phyloP scores from a whole-genome alignment of 495 filamentous ascomycete species.

The Lentithecium fluviatile region DNA sequence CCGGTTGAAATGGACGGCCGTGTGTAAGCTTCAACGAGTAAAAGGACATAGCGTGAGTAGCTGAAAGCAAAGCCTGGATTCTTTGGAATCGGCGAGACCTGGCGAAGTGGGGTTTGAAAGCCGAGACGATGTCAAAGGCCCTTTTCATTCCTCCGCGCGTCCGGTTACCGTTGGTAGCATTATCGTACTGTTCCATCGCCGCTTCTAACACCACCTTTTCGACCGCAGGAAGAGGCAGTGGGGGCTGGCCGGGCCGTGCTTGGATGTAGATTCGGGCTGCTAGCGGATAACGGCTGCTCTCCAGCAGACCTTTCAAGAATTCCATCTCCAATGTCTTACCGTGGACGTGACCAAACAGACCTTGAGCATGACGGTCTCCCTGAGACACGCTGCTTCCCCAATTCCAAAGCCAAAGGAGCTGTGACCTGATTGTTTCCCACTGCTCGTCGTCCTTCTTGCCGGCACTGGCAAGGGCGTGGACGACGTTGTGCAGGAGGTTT shows the following conservation, averaged over 20 bases:
- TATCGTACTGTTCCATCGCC: slow-evolving; percentile 77
- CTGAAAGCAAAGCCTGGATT: slow-evolving; percentile 68
- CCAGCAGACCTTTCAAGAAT: slow-evolving; percentile 69
- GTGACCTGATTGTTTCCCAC: slow-evolving; percentile 64
- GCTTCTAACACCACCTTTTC: slow-evolving; percentile 65
- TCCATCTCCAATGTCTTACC: slow-evolving; percentile 67
- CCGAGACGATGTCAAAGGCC: slow-evolving; percentile 73
- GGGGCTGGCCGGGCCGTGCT: slow-evolving; percentile 47
- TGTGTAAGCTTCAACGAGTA: slow-evolving; percentile 89
- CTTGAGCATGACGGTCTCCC: slow-evolving; percentile 47
- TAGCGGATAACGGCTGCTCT: slow-evolving; percentile 60
- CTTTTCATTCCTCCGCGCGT: slow-evolving; percentile 79
- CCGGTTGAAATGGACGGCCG: slow-evolving; percentile 87
- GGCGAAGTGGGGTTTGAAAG: slow-evolving; percentile 65
- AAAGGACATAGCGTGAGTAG: slow-evolving; percentile 82
- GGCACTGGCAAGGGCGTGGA: slow-evolving; percentile 52
- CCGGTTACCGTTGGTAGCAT: slow-evolving; percentile 84
- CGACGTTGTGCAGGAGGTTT: slow-evolving; percentile 59
- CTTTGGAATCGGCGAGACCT: slow-evolving; percentile 56
- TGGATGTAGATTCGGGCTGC: slow-evolving; percentile 67
- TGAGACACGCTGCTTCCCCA: slow-evolving; percentile 61
- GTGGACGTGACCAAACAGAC: slow-evolving; percentile 69
- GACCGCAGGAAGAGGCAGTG: slow-evolving; percentile 54
- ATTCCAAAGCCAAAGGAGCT: slow-evolving; percentile 77
- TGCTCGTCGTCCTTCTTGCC: slow-evolving; percentile 61